Conservation (phyloP, 805 yeast genomes). For the Cyberlindnera mississippiensis region DNA sequence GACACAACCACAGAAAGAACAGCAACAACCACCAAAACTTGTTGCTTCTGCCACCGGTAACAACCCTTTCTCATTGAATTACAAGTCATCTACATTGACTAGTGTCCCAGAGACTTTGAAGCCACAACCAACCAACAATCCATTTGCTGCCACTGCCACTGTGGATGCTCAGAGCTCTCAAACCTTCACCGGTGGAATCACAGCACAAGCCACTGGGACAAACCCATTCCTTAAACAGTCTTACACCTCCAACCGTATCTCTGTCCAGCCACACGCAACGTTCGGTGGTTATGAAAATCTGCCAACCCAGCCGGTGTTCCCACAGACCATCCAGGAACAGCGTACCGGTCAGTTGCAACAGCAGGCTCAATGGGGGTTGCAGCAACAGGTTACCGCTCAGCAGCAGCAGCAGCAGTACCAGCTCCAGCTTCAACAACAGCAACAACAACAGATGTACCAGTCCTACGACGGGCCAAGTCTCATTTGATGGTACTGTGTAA, state of each 20-base stretch:
- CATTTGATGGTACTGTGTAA: conserved; percentile 6
- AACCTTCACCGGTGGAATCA: conserved; percentile 6
- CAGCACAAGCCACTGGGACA: conserved; percentile 30
- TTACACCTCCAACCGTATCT: conserved; percentile 30
- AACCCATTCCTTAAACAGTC: conserved; percentile 36
- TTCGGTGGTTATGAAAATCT: conserved; percentile 71
- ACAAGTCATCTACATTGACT: conserved; percentile 12
- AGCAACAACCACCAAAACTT: conserved; percentile 10
- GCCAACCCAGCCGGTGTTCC: conserved; percentile 66
- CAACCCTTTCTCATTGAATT: conserved; percentile 29
- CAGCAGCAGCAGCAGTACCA: conserved; percentile 17
- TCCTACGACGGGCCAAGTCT: conserved; percentile 18
- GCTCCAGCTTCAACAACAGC: conserved; percentile 8
- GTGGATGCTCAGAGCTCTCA: background rate
- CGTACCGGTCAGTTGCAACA: conserved; percentile 34
- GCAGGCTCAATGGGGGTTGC: conserved; percentile 33
- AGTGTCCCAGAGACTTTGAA: conserved; percentile 13
- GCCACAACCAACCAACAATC: conserved; percentile 27
- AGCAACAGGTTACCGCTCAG: conserved; percentile 13
- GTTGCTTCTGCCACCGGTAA: conserved; percentile 25
- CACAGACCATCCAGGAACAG: conserved; percentile 50
- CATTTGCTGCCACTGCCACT: conserved; percentile 21
- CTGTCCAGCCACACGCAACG: conserved; percentile 39
- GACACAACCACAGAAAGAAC: conserved; percentile 8
- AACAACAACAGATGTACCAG: conserved; percentile 7